phyloP scores from a whole-genome alignment of 2,329 filamentous ascomycete species.

The Paracoccidioides lutzii region DNA sequence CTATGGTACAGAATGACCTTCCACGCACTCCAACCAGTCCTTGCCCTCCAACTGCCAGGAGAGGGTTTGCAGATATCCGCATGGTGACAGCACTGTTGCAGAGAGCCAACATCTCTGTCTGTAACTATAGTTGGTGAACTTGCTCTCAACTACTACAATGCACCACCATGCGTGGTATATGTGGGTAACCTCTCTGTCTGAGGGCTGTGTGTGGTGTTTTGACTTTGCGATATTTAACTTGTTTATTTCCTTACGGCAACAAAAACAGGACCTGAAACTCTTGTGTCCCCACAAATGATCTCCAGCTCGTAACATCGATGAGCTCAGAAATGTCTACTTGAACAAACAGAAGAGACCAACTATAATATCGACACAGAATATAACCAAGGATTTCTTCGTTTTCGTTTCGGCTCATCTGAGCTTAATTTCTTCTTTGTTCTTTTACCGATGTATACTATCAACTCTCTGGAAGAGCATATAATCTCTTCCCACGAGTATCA shows the following conservation, averaged over 20 bases:
- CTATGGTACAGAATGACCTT: too few species aligned
- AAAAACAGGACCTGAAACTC: slow-evolving; percentile 8
- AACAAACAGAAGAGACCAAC: neutral
- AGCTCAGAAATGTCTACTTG: slow-evolving; percentile 37
- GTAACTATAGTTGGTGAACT: slow-evolving; percentile 6
- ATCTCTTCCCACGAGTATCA: slow-evolving; percentile 9
- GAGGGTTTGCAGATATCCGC: slow-evolving; percentile 3
- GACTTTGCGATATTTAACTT: too few species aligned
- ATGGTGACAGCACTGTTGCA: slow-evolving; percentile 21
- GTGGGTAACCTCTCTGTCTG: neutral
- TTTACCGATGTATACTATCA: slow-evolving; percentile 12
- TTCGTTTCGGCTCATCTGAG: slow-evolving; percentile 7
- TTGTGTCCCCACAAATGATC: slow-evolving; percentile 4
- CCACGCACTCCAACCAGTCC: too few species aligned
- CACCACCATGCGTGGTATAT: slow-evolving; percentile 5
- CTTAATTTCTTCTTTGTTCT: slow-evolving; percentile 8
- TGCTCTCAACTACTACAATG: slow-evolving; percentile 10
- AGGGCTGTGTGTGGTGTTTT: too few species aligned
- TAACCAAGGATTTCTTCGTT: slow-evolving; percentile 13
- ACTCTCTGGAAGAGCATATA: slow-evolving; percentile 9
- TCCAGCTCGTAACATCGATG: slow-evolving; percentile 10
- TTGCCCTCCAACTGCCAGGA: too few species aligned
- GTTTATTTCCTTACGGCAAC: neutral
- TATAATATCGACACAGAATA: slow-evolving; percentile 18
- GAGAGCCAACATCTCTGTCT: slow-evolving; percentile 4